Conservation (phyloP, 768 basidiomycete species). For the Tylopilus intermedius region DNA sequence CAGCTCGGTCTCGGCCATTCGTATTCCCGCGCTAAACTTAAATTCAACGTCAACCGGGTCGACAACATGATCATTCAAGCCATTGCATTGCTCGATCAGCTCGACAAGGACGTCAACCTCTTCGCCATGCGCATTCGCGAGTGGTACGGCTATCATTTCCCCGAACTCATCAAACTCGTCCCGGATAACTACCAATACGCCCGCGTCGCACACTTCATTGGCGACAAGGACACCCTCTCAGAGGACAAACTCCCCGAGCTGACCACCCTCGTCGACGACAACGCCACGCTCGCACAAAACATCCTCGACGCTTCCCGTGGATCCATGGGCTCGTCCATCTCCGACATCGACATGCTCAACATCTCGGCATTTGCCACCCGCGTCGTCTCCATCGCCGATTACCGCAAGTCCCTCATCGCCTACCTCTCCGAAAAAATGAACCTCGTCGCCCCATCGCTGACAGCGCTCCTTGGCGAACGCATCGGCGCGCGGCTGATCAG, state of each 20-base stretch:
- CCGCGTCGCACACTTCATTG: slow-evolving; percentile 77
- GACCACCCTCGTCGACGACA: slow-evolving; percentile 74
- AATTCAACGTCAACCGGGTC: slow-evolving; percentile 93
- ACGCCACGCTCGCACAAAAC: slow-evolving; percentile 83
- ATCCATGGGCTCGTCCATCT: slow-evolving; percentile 89
- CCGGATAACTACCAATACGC: slow-evolving; percentile 95
- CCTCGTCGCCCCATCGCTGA: slow-evolving; percentile 88
- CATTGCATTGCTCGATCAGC: slow-evolving; percentile 94
- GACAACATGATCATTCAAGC: slow-evolving; percentile 99
- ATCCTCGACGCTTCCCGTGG: slow-evolving; percentile 91
- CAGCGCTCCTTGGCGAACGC: slow-evolving; percentile 85
- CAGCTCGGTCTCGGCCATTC: slow-evolving; percentile 97
- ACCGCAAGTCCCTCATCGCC: slow-evolving; percentile 82
- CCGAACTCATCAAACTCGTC: slow-evolving; percentile 89
- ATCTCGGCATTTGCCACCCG: slow-evolving; percentile 87
- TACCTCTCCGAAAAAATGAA: slow-evolving; percentile 98
- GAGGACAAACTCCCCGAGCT: slow-evolving; percentile 81
- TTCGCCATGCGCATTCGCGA: slow-evolving; percentile 98
- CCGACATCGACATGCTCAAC: slow-evolving; percentile 93
- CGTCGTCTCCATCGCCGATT: slow-evolving; percentile 88
- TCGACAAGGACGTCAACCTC: slow-evolving; percentile 98
- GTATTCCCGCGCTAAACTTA: slow-evolving; percentile 95
- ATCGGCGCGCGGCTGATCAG: slow-evolving; percentile 91
- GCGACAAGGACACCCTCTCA: slow-evolving; percentile 75
- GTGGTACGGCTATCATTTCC: slow-evolving; percentile 99